A percentile compares a stretch with the other conserved stretches of the same genome.
Evolutionary conservation across 2,329 filamentous ascomycete genomes (phyloP).

Genomic region (Fusarium pilosicola): DNA sequence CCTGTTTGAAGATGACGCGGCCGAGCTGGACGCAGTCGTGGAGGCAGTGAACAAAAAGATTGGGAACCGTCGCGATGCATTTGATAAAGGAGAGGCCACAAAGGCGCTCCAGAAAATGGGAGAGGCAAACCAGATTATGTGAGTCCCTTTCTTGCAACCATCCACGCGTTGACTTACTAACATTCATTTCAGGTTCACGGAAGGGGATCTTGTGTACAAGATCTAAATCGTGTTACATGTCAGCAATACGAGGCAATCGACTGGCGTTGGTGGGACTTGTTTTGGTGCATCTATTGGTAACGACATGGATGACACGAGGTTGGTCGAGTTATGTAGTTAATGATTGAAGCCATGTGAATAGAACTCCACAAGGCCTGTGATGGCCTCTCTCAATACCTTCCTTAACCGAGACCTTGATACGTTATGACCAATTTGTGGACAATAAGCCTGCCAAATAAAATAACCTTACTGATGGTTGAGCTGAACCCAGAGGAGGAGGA

Average conservation of each 20-base stretch:
- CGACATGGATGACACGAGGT: not conserved
- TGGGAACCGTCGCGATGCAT: conserved; percentile 65
- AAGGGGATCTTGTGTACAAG: conserved; percentile 75
- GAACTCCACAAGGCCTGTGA: not conserved
- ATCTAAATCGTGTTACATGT: conserved; percentile 58
- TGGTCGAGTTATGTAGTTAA: conserved; percentile 7
- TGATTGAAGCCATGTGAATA: conserved; percentile 15
- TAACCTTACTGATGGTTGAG: not conserved
- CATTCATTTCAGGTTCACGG: conserved; percentile 58
- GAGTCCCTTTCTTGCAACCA: conserved; percentile 54
- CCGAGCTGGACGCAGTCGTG: conserved; percentile 78
- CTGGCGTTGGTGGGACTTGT: conserved; percentile 12
- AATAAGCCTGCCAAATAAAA: not conserved
- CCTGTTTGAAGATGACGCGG: conserved; percentile 89
- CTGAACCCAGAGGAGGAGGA: not conserved
- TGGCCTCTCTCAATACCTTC: not conserved
- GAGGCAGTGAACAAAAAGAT: conserved; percentile 81
- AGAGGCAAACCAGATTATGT: conserved; percentile 91
- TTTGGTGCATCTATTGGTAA: conserved; percentile 3
- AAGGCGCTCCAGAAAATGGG: conserved; percentile 83
- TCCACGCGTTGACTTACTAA: conserved; percentile 29
- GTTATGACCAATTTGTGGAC: not conserved
- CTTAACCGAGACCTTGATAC: not conserved
- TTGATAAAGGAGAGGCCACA: conserved; percentile 76
- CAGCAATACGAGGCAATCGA: not conserved